phyloP scores from a whole-genome alignment of 2,329 filamentous ascomycete species.

The Cordyceps javanica region DNA sequence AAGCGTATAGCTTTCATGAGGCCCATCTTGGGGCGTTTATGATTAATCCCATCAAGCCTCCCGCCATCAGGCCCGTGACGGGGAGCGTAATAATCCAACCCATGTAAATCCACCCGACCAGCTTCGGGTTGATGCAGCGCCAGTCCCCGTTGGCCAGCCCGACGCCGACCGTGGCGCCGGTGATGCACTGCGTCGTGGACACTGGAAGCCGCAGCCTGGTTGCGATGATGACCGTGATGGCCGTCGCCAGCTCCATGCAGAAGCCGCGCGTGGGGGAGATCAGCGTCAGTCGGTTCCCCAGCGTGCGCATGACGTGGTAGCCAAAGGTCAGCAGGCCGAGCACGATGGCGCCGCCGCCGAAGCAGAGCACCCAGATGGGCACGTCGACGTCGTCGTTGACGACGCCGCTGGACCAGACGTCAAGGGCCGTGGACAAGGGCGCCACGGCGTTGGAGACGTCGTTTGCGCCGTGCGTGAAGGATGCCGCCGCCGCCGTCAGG shows the following conservation, averaged over 20 bases:
- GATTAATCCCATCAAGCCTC: slow-evolving; percentile 47
- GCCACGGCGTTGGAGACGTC: slow-evolving; percentile 48
- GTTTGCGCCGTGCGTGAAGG: slow-evolving; percentile 51
- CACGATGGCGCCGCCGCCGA: slow-evolving; percentile 42
- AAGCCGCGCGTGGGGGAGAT: slow-evolving; percentile 48
- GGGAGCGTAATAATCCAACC: slow-evolving; percentile 48
- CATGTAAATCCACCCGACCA: slow-evolving; percentile 40
- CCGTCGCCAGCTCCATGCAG: slow-evolving; percentile 45
- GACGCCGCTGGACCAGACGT: slow-evolving; percentile 39
- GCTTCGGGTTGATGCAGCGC: slow-evolving; percentile 42
- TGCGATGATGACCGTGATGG: slow-evolving; percentile 48
- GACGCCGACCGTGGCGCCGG: slow-evolving; percentile 45
- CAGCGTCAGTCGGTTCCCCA: slow-evolving; percentile 50
- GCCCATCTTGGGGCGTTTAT: slow-evolving; percentile 44
- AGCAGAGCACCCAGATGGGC: slow-evolving; percentile 44
- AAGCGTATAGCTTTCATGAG: background rate
- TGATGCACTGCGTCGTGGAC: slow-evolving; percentile 49
- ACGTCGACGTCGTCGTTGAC: slow-evolving; percentile 31
- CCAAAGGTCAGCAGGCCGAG: slow-evolving; percentile 57
- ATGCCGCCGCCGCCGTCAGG: slow-evolving; percentile 46
- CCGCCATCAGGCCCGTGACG: slow-evolving; percentile 42
- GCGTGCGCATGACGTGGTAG: slow-evolving; percentile 55
- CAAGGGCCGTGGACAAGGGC: slow-evolving; percentile 46
- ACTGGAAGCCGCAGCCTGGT: slow-evolving; percentile 45
- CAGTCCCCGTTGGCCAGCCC: slow-evolving; percentile 44